A percentile compares a stretch with the other conserved stretches of the same genome.
Conservation (phyloP, 352 stramenopile species). For the Pythium biforme region DNA sequence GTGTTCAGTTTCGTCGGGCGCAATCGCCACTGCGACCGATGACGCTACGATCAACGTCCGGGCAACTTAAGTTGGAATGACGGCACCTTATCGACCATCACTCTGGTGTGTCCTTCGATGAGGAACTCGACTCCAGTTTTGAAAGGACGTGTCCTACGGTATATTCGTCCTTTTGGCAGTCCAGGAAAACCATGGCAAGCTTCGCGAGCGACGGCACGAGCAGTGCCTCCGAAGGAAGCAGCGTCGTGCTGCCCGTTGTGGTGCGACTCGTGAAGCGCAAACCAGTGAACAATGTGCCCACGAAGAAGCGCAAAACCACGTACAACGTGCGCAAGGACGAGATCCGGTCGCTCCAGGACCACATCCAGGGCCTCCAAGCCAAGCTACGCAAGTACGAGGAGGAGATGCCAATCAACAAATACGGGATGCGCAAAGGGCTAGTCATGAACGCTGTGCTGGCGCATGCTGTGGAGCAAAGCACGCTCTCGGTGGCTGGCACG, state of each 20-base stretch:
- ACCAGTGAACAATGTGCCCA: background rate
- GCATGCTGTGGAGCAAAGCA: background rate
- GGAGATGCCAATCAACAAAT: background rate
- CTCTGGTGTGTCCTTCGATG: no score
- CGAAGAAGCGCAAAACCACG: constrained; percentile 10
- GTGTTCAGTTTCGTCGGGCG: no score
- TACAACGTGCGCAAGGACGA: constrained; percentile 15
- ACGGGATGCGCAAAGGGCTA: background rate
- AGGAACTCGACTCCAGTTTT: no score
- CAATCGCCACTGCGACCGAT: no score
- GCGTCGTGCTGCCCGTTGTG: background rate
- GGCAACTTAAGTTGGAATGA: no score
- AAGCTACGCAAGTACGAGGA: background rate
- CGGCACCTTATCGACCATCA: no score
- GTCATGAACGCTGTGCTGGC: background rate
- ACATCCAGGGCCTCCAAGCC: background rate
- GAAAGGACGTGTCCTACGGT: no score
- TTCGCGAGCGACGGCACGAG: background rate
- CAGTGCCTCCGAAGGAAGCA: constrained; percentile 9
- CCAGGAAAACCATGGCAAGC: background rate
- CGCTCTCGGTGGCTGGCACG: background rate
- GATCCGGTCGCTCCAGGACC: constrained; percentile 1
- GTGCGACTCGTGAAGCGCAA: background rate
- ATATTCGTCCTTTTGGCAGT: no score
- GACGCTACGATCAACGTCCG: no score